A percentile compares a stretch with the other conserved stretches of the same genome.
Evolutionary conservation across 2,329 filamentous ascomycete genomes (phyloP).

Genomic region (Fusarium anguioides): DNA sequence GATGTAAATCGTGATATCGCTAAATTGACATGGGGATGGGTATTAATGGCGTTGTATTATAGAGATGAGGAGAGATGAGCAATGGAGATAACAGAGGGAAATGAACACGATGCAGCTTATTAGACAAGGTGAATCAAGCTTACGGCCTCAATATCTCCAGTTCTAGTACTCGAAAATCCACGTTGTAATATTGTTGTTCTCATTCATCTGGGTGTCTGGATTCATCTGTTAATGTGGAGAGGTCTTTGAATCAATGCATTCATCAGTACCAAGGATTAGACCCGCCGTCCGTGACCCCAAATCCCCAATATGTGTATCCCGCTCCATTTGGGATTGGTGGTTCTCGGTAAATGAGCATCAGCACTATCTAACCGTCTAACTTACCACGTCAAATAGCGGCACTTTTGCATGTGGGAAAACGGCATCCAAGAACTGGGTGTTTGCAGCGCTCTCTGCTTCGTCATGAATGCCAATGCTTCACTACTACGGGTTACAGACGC

Average conservation of each 20-base stretch:
- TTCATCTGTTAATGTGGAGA: neutral
- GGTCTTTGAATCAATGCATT: neutral
- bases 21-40: slow-evolving; percentile 1
- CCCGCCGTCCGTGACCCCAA: slow-evolving; percentile 4
- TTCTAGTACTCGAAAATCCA: neutral
- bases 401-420: slow-evolving; percentile 14
- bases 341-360: slow-evolving; percentile 29
- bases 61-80: neutral
- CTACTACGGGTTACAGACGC: neutral
- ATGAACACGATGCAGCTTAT: neutral
- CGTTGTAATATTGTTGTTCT: neutral
- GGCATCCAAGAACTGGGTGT: neutral
- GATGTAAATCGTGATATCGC: slow-evolving; percentile 27
- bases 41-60: slow-evolving; percentile 1
- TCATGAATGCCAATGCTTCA: neutral
- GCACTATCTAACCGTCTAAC: slow-evolving; percentile 19
- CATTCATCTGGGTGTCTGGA: neutral
- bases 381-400: slow-evolving; percentile 16
- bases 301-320: slow-evolving; percentile 3
- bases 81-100: neutral
- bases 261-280: neutral
- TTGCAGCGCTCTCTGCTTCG: neutral
- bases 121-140: neutral
- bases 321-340: slow-evolving; percentile 29
- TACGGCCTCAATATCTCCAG: neutral